These are phyloP conservation scores for Penicillium robsamsonii DNA, from an alignment of 495 filamentous ascomycete species.

Conservation along the genomic window DNA sequence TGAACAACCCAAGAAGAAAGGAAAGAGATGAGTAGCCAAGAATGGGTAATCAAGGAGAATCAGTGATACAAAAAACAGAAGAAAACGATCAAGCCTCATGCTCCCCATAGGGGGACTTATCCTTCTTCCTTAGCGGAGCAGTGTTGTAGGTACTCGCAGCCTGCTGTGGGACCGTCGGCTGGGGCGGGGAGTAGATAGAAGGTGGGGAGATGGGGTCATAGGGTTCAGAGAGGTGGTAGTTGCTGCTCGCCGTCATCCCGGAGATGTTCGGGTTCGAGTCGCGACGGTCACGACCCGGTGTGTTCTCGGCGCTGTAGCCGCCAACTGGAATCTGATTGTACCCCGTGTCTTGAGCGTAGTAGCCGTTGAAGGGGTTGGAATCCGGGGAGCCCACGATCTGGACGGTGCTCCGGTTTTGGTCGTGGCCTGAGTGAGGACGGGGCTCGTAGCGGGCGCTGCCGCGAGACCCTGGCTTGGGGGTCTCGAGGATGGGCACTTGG, in stretches of 20 bases:
- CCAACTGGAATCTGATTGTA: slow-evolving; percentile 19
- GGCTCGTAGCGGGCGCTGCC: slow-evolving; percentile 27
- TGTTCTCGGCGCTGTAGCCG: slow-evolving; percentile 9
- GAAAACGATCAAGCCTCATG: slow-evolving; percentile 14
- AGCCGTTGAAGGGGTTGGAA: slow-evolving; percentile 16
- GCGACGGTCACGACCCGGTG: slow-evolving; percentile 6
- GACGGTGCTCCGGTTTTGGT: not conserved
- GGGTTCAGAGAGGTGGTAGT: slow-evolving; percentile 19
- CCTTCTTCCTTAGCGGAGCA: slow-evolving; percentile 12
- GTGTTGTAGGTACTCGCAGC: not conserved
- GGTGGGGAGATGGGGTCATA: slow-evolving; percentile 29
- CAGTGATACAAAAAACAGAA: not conserved
- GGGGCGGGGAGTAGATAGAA: slow-evolving; percentile 21
- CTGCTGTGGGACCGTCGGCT: slow-evolving; percentile 4
- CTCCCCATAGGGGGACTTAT: slow-evolving; percentile 16
- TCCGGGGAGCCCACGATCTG: slow-evolving; percentile 19
- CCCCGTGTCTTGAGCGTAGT: slow-evolving; percentile 13
- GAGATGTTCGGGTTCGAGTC: slow-evolving; percentile 6
- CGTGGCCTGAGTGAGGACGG: slow-evolving; percentile 8
- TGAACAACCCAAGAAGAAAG: slow-evolving; percentile 7
- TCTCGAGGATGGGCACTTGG: slow-evolving; percentile 25
- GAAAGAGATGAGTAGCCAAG: not conserved
- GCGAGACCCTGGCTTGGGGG: slow-evolving; percentile 26
- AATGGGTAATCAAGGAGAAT: not conserved
- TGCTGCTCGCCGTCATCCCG: slow-evolving; percentile 12